Evolutionary conservation across 2,329 filamentous ascomycete species (phyloP), one percentile per base, ranked within the genome.

Genomic region (Mollisia scopiformis): DNA sequence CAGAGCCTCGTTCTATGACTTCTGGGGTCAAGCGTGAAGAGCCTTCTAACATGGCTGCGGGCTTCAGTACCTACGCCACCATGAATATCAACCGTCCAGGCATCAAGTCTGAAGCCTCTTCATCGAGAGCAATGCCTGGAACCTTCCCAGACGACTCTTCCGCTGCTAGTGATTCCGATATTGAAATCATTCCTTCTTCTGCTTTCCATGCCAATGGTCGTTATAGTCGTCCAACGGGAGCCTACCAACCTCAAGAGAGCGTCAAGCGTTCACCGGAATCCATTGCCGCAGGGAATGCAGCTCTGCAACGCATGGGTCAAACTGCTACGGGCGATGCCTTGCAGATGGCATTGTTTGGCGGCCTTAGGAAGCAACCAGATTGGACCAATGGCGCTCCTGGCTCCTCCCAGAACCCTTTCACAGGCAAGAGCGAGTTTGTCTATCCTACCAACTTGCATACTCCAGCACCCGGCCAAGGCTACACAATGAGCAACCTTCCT

Each of bases 141-240:
- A 23, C 63, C 6, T 71, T 62, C 31, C 50, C 37, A 25, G 67
- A 71, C 28, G 67, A 70, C 31, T 65, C 58, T 8, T 64, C 65
- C 8, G 50, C 13, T 27, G 62, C 49, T 23, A 67, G 64, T 55
- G 71, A 73, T 60, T 72, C 70, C 13, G 70, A 72, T 25, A 57
- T 73, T 35, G 71, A 74, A 57, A 68, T 73, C 23, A 74, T 74
- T 28, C 59, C 68, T 11, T 27, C 68, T 11, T 63, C 67, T 3
- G 68, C 59, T 2, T 74, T 73, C 54, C 61, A 59, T 37, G 66
- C 65, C 25, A 73, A 73, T 62, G 63, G 67, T 27, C 63, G 67
- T 28, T 59, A 65, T 37, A 33, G 19, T 30, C 33, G 49, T n/a
- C 23, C 61, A 14, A 54, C 50, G 7, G 27, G 19, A 19, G 35